Evolutionary conservation across 1,284 basidiomycete genomes (phyloP).

Genomic region (Coriolopsis trogii): DNA sequence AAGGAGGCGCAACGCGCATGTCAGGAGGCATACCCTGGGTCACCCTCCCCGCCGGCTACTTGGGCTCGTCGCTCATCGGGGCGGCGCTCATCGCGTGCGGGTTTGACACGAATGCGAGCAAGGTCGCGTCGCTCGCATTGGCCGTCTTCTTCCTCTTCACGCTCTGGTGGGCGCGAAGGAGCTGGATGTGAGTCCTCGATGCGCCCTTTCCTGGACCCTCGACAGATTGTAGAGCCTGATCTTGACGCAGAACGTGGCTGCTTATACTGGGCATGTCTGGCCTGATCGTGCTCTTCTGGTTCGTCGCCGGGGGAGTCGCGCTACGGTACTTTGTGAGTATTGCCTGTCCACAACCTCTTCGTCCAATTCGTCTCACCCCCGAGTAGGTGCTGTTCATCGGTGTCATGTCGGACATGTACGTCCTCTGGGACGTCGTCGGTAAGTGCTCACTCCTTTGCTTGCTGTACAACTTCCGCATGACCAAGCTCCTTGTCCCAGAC

Average conservation of each 20-base stretch:
- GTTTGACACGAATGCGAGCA: slow-evolving; percentile 93
- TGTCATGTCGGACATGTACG: slow-evolving; percentile 93
- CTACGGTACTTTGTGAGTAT: slow-evolving; percentile 69
- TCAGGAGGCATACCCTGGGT: slow-evolving; percentile 88
- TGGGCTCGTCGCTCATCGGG: slow-evolving; percentile 91
- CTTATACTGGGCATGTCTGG: slow-evolving; percentile 79
- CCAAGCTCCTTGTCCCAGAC: slow-evolving; percentile 45
- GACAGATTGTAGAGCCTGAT: no score
- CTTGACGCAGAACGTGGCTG: slow-evolving; percentile 61
- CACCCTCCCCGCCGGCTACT: slow-evolving; percentile 89
- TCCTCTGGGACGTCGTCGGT: slow-evolving; percentile 87
- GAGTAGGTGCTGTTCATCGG: slow-evolving; percentile 87
- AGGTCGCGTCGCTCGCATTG: slow-evolving; percentile 84
- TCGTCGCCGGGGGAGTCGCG: slow-evolving; percentile 73
- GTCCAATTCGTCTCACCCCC: neutral
- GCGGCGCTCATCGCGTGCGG: slow-evolving; percentile 89
- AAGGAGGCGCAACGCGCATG: slow-evolving; percentile 94
- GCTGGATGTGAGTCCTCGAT: slow-evolving; percentile 64
- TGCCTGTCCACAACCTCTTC: slow-evolving; percentile 16
- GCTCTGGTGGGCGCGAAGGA: slow-evolving; percentile 86
- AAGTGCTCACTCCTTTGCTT: slow-evolving; percentile 23
- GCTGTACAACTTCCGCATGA: neutral
- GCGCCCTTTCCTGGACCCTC: no score
- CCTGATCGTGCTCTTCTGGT: slow-evolving; percentile 82
- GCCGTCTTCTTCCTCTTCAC: slow-evolving; percentile 91